Conservation (phyloP, 768 basidiomycete species). For the Leccinum olivaceopallidum region DNA sequence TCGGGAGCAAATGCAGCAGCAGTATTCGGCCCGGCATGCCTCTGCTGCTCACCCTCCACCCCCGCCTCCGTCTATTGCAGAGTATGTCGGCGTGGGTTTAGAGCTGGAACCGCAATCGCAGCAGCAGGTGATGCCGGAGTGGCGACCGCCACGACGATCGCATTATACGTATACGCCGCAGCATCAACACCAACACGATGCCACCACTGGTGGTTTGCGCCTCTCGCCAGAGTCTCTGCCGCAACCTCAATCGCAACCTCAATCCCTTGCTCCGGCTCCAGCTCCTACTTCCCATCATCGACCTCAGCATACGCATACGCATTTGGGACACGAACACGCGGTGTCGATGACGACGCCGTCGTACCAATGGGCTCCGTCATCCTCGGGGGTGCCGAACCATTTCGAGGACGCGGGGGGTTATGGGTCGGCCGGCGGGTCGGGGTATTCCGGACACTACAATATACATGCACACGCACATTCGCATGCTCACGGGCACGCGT, state of each 20-base stretch:
- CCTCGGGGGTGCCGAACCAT: conserved; percentile 5
- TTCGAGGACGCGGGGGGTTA: neutral
- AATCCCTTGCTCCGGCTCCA: neutral
- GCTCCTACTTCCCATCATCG: neutral
- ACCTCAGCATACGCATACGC: conserved; percentile 1
- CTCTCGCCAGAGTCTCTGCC: conserved; percentile 1
- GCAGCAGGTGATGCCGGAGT: conserved; percentile 19
- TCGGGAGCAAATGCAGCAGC: conserved; percentile 14
- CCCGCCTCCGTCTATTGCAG: neutral
- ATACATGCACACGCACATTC: conserved; percentile 19
- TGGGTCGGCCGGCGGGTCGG: neutral
- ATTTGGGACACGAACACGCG: conserved; percentile 20
- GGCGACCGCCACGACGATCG: conserved; percentile 30
- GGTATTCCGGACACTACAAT: neutral
- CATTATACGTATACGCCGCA: conserved; percentile 30
- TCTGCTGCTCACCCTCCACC: neutral
- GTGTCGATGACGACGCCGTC: conserved; percentile 13
- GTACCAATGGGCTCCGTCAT: conserved; percentile 18
- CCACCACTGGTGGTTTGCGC: conserved; percentile 6
- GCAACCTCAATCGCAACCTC: neutral
- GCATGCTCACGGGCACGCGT: neutral
- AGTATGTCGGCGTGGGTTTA: conserved; percentile 8
- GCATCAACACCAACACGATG: conserved; percentile 5
- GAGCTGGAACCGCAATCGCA: conserved; percentile 1
- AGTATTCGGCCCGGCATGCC: neutral